Conservation (phyloP, 2,329 filamentous ascomycete species). For the Boeremia lycopersici region DNA sequence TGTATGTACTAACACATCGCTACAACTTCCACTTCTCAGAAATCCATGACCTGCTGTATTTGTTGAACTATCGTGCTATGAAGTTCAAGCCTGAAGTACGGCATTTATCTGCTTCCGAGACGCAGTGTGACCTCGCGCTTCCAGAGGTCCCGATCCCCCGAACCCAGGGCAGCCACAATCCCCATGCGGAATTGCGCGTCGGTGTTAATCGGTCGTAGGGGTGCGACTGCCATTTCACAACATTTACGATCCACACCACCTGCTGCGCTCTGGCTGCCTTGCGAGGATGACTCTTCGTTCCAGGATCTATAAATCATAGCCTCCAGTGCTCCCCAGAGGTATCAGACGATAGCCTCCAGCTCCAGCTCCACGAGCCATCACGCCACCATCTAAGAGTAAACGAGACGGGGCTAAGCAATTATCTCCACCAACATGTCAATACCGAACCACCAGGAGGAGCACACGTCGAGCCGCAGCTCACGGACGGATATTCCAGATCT, state of each 20-base stretch:
- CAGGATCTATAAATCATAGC: neutral
- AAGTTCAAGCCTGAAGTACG: too few species aligned
- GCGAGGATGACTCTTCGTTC: neutral
- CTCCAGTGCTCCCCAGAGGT: neutral
- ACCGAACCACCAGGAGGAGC: constrained; percentile 21
- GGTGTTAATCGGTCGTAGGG: constrained; percentile 17
- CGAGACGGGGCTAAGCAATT: neutral
- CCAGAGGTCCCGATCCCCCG: constrained; percentile 20
- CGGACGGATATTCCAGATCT: constrained; percentile 23
- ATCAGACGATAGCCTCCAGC: neutral
- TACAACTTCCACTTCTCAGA: too few species aligned
- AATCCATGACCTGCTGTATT: too few species aligned
- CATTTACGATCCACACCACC: neutral
- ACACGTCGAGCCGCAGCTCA: constrained; percentile 32
- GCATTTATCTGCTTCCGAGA: too few species aligned
- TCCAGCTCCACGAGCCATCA: neutral
- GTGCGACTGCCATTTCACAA: neutral
- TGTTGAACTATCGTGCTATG: too few species aligned
- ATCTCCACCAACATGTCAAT: constrained; percentile 24
- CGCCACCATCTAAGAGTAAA: neutral
- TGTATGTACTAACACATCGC: too few species aligned
- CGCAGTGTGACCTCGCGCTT: constrained; percentile 18
- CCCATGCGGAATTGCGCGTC: constrained; percentile 1
- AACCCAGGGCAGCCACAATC: constrained; percentile 7
- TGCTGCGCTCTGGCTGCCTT: neutral